Percentiles rank a stretch among this genome's conserved stretches.
Conservation (phyloP, 805 yeast species). For the Candida broadrunensis region DNA sequence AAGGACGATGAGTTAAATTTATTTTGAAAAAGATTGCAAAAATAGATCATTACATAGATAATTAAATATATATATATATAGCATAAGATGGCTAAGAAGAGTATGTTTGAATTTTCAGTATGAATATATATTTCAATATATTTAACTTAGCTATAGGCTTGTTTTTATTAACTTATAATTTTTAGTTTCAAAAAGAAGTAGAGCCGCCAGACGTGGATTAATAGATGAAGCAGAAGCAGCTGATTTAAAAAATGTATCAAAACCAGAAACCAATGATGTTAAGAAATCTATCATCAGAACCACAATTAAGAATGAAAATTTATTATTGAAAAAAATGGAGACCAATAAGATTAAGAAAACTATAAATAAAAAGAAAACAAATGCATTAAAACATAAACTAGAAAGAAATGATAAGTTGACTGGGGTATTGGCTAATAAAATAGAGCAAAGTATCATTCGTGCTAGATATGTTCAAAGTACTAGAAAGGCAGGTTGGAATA, state of each 20-base stretch:
- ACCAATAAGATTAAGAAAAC: slow-evolving; percentile 28
- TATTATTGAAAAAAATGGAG: slow-evolving; percentile 55
- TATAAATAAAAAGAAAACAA: slow-evolving; percentile 27
- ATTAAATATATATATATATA: too few species aligned
- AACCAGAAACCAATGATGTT: slow-evolving; percentile 57
- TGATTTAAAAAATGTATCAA: slow-evolving; percentile 51
- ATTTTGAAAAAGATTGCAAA: too few species aligned
- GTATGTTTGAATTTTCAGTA: slow-evolving; percentile 20
- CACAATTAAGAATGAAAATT: slow-evolving; percentile 60
- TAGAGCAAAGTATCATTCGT: slow-evolving; percentile 60
- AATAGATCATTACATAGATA: too few species aligned
- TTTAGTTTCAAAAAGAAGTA: slow-evolving; percentile 60
- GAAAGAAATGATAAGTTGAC: slow-evolving; percentile 50
- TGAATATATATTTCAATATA: background rate
- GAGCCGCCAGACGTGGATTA: slow-evolving; percentile 76
- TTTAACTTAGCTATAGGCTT: too few species aligned
- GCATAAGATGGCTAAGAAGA: slow-evolving; percentile 35
- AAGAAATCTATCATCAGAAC: slow-evolving; percentile 66
- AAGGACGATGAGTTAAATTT: too few species aligned
- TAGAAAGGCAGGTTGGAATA: slow-evolving; percentile 73
- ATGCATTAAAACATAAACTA: slow-evolving; percentile 30
- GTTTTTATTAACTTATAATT: too few species aligned
- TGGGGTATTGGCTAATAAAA: slow-evolving; percentile 59
- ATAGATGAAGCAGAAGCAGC: slow-evolving; percentile 44
- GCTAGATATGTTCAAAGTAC: slow-evolving; percentile 59